phyloP scores from a whole-genome alignment of 2,329 filamentous ascomycete genomes.

The Fusarium dlaminii region DNA sequence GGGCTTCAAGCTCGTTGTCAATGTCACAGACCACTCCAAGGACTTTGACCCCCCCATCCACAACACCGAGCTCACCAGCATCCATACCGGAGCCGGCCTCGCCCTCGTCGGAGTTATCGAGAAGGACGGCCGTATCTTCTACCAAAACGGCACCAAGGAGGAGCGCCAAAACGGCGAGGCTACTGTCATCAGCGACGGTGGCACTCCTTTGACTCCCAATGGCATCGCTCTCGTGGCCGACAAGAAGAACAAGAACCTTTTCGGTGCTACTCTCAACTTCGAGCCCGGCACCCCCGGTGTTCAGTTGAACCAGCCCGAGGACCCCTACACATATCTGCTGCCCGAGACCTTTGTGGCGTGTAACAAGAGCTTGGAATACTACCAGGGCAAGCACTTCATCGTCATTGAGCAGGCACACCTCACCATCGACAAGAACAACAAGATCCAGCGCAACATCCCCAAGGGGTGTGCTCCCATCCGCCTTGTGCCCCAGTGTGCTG shows the following conservation, averaged over 20 bases:
- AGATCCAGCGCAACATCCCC: constrained; percentile 39
- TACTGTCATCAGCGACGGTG: constrained; percentile 53
- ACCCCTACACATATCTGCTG: constrained; percentile 42
- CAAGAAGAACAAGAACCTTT: constrained; percentile 47
- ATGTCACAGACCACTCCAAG: constrained; percentile 52
- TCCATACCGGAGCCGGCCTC: constrained; percentile 55
- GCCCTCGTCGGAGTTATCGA: constrained; percentile 51
- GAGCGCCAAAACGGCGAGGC: constrained; percentile 46
- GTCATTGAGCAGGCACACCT: constrained; percentile 52
- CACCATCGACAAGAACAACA: constrained; percentile 32
- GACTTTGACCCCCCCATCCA: constrained; percentile 56
- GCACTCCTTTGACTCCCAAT: constrained; percentile 51
- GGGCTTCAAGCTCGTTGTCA: constrained; percentile 56
- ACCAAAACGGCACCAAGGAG: constrained; percentile 58
- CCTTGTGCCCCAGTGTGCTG: constrained; percentile 56
- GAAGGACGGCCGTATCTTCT: constrained; percentile 51
- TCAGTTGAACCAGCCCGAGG: constrained; percentile 41
- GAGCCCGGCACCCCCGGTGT: constrained; percentile 51
- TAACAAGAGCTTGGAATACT: constrained; percentile 54
- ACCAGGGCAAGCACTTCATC: constrained; percentile 48
- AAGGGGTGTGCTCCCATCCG: constrained; percentile 54
- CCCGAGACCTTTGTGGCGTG: constrained; percentile 55
- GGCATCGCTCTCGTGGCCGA: constrained; percentile 47
- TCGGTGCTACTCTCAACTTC: constrained; percentile 42
- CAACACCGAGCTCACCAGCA: constrained; percentile 50